These are phyloP conservation scores for Suillus luteus DNA, from an alignment of 768 basidiomycete genomes.

Conservation along the genomic window DNA sequence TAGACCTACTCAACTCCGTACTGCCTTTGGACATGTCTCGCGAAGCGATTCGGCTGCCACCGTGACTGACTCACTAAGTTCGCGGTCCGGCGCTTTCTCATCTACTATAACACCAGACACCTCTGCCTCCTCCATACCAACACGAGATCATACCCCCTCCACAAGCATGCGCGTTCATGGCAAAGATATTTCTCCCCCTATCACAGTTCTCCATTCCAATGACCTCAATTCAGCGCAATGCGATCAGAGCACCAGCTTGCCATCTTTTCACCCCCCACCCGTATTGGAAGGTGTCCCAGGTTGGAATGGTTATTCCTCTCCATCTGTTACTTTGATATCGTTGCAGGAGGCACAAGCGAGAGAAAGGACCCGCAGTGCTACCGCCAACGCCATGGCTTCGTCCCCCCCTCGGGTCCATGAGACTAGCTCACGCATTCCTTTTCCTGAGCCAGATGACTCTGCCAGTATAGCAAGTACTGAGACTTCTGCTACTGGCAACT, in stretches of 20 bases:
- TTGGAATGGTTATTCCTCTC: constrained; percentile 51
- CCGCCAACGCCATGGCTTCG: constrained; percentile 34
- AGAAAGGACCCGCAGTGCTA: constrained; percentile 59
- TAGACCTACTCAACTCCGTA: constrained; percentile 29
- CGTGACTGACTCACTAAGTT: constrained; percentile 47
- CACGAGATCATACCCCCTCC: constrained; percentile 18
- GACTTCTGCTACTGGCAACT: constrained; percentile 19
- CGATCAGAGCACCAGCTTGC: constrained; percentile 32
- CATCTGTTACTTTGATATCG: constrained; percentile 68
- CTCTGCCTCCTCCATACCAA: constrained; percentile 28
- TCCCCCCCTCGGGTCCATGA: constrained; percentile 29
- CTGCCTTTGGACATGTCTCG: constrained; percentile 35
- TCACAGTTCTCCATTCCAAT: constrained; percentile 39
- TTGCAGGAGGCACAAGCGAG: constrained; percentile 77
- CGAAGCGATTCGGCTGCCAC: constrained; percentile 57
- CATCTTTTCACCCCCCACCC: constrained; percentile 36
- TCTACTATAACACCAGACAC: constrained; percentile 38
- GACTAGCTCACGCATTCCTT: constrained; percentile 30
- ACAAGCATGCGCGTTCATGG: constrained; percentile 36
- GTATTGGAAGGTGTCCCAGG: constrained; percentile 40
- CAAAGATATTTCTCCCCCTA: constrained; percentile 59
- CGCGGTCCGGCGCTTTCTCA: constrained; percentile 38
- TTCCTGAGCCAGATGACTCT: constrained; percentile 37
- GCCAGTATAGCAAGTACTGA: constrained; percentile 20
- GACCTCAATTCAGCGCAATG: constrained; percentile 29